Evolutionary conservation across 2,329 filamentous ascomycete genomes (phyloP), one percentile per base, ranked within the genome.

Genomic region (Phialophora macrospora): DNA sequence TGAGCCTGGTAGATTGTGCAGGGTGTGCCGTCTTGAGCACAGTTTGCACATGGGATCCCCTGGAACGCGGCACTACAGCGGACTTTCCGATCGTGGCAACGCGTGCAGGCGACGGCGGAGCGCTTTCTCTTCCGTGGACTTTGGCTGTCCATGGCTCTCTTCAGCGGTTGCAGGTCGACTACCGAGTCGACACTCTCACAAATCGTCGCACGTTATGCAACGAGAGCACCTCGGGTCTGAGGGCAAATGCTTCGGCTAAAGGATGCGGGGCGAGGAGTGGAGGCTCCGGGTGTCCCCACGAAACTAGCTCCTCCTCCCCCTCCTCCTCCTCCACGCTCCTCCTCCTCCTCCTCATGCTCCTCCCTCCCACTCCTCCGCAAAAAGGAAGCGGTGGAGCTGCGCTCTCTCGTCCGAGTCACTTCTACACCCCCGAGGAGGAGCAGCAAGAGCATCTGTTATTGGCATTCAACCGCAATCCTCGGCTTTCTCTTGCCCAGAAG

Each of bases 11-110:
- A 69, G 48, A 69, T 57, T 24, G 55, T 60, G 55, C 67, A 67
- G 14, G 30, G n/a, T 4, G 64, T 60, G 12, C 61, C 61, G 58
- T 69, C 64, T 55, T 69, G 67, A 54, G 60, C 64, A 71, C 82
- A 84, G 63, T 84, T 84, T 76, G 83, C 84, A 73, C 80, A 85
- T 7, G 82, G 83, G 55, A 68, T 71, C n/a, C 74, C 75, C 7
- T 71, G 62, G 22, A 75, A 73, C 1, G 74, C 73, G 20, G 73
- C 72, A 67, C 76, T 73, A 54, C 75, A 74, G 48, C 74, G 70
- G 26, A 77, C 73, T 54, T 75, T 75, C 49, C 75, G 72, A 57
- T 75, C 71, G 63, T 75, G 76, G 38, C 76, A 78, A 69, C 72
- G 74, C 12, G 71, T 72, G 51, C 76, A 77, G 1, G 75, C 76